Base-by-base conservation (phyloP, 1,284 basidiomycete genomes). In the Xerocomus cyaneibrunnescens region DNA sequence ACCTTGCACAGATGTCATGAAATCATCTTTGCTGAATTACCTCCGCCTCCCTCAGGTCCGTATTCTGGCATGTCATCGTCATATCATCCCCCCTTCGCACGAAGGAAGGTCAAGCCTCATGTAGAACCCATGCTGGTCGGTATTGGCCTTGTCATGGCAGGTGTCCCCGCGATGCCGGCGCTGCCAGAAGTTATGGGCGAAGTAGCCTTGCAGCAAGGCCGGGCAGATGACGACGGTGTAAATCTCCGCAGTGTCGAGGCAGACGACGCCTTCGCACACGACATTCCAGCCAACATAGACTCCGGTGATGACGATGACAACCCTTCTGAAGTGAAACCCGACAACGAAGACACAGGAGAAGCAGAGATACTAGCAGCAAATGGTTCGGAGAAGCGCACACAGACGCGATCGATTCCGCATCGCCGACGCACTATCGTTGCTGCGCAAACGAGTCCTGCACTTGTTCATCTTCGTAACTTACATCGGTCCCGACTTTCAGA, bases 1-100 rank as follows among this genome's bases (percentile, higher is more conserved):
- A 84, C 95, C 44, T 78, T 98, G 57, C 93, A 94, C 67, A 83
- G 85, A 68, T 97, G 95, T 67, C 96, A 99, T 73, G 89, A 95
- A 74, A 94, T 98, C 68, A 95, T 99, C 64, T 99, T 98, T 69
- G 85, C 89, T 54, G 93, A 98, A 70, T 79, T 89, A 23, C 84
- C 92, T 8, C 75, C 83, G 27, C 81, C 85, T 12, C 72, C 75
- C 21, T 68, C 76, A 28, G 78, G 81, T 13, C 88, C 92, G 5
- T 93, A 91, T 73, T 73, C 80, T 50, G 69, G 76, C 53, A 63
- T 86, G 48, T 74, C 67, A 51, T 64, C 82, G 8, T 76, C 77
- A 23, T 68, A 72, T 28, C 72, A 73, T 31, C 73, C 77, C 12
- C 77, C 77, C 21, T 79, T 81, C 44, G 60, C 72, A 23, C 77